A percentile compares a stretch with the other conserved stretches of the same genome.
These are phyloP conservation scores for Hanseniaspora lindneri DNA, from an alignment of 805 yeast species.

Conservation along the genomic window DNA sequence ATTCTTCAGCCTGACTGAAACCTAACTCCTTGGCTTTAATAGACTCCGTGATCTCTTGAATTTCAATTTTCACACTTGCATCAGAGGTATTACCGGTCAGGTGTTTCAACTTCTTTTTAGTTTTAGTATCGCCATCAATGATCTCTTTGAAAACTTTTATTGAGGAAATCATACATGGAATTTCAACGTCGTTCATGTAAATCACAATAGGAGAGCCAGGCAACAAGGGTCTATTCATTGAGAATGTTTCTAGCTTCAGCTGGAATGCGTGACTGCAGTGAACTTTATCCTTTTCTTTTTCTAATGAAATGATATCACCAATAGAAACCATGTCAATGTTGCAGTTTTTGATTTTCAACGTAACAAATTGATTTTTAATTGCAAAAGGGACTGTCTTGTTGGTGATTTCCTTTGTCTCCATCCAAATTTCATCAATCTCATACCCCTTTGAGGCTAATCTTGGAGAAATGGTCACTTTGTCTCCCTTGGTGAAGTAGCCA, in stretches of 20 bases:
- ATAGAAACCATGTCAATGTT: conserved; percentile 39
- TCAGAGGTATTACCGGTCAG: conserved; percentile 78
- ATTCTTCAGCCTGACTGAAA: conserved; percentile 44
- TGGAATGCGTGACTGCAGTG: conserved; percentile 25
- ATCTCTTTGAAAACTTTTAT: conserved; percentile 37
- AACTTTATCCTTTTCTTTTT: neutral
- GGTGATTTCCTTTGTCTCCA: conserved; percentile 10
- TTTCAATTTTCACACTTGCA: conserved; percentile 91
- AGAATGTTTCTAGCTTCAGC: conserved; percentile 55
- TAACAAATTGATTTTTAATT: conserved; percentile 44
- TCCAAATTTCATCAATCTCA: conserved; percentile 12
- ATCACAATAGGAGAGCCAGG: conserved; percentile 69
- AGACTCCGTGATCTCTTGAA: conserved; percentile 62
- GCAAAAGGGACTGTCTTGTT: conserved; percentile 27
- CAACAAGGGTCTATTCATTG: conserved; percentile 56
- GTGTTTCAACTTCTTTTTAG: conserved; percentile 87
- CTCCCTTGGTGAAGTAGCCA: conserved; percentile 51
- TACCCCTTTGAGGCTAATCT: conserved; percentile 8
- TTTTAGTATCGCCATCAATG: conserved; percentile 69
- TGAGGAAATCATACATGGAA: conserved; percentile 42
- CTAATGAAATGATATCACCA: conserved; percentile 47
- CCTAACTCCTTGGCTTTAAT: conserved; percentile 25
- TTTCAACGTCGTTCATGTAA: conserved; percentile 62
- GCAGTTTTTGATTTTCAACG: conserved; percentile 32
- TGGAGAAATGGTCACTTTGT: conserved; percentile 6